Base-by-base conservation (phyloP, 1,284 basidiomycete species). In the Coniophora puteana region DNA sequence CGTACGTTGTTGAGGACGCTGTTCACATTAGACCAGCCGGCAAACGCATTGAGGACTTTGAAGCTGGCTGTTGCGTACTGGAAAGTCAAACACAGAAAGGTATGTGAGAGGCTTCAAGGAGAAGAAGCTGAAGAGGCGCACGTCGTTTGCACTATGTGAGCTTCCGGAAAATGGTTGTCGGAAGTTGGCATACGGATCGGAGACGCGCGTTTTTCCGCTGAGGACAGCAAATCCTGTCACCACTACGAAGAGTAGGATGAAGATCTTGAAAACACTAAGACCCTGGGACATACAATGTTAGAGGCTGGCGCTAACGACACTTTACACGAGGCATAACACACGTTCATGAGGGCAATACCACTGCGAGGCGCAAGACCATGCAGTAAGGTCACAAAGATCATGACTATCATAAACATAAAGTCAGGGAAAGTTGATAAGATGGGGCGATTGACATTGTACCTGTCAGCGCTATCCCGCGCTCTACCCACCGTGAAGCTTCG, bases 1-100 rank as follows among this genome's bases (percentile, higher is more conserved):
- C 61, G 63, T 28, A 76, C 69, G 27, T 76, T 71, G 44, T 71
- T 70, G 34, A 73, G 45, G 1, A 72, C 68, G 40, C 71, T 71
- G 47, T 72, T 69, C 26, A 68, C 59, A 36, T 71, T 68, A 2
- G 61, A 62, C 66, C 74, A 68, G 18, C 77, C 77, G 1, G 66
- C 59, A 49, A 77, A 78, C 4, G 71, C 58, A 48, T 68, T 68
- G 16, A 76, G 61, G 23, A 76, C 71, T 50, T 76, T 76, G 65
- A 74, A 73, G 12, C 63, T 72, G 10, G 72, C 72, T 13, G 73
- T 73, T 1, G 71, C 69, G 39, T 71, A 74, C 67, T 72, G 37
- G n/a, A 31, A 17, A 14, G 29, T 21, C 3, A 35, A 5, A 8
- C 8, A 20, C 24, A n/a, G 29, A 21, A 29, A 14, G 18, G 17